Conservation (phyloP, 352 stramenopile species). For the Phytophthora colocasiae region DNA sequence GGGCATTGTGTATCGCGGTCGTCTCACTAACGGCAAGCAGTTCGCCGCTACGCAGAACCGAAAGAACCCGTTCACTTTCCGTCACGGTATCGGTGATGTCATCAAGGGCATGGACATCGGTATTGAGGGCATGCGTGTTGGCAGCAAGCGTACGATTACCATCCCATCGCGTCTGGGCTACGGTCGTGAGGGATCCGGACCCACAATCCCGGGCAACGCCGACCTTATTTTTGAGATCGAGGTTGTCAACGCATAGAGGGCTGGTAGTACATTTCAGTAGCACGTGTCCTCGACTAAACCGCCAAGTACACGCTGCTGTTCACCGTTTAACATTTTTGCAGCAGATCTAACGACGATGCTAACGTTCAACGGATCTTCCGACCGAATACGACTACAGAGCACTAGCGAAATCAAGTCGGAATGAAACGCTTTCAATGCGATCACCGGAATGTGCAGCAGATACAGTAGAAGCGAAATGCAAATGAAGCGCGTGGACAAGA, state of each 20-base stretch:
- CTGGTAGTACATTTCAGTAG: slow-evolving; percentile 3
- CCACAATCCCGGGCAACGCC: slow-evolving; percentile 91
- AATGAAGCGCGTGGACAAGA: slow-evolving; percentile 6
- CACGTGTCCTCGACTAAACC: slow-evolving; percentile 6
- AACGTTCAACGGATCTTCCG: slow-evolving; percentile 3
- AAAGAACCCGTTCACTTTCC: slow-evolving; percentile 88
- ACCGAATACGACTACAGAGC: not conserved
- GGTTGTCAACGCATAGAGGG: slow-evolving; percentile 67
- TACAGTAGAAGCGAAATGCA: not conserved
- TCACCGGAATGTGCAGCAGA: slow-evolving; percentile 2
- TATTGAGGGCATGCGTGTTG: slow-evolving; percentile 89
- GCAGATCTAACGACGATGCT: not conserved
- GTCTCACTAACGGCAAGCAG: slow-evolving; percentile 85
- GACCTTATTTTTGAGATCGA: slow-evolving; percentile 96
- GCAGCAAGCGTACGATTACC: slow-evolving; percentile 92
- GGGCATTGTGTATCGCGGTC: slow-evolving; percentile 84
- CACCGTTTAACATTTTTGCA: slow-evolving; percentile 19
- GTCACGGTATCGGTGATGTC: slow-evolving; percentile 88
- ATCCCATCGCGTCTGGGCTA: slow-evolving; percentile 96
- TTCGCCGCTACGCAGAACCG: slow-evolving; percentile 85
- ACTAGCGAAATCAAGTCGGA: slow-evolving; percentile 12
- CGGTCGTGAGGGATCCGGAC: slow-evolving; percentile 79
- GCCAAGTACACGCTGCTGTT: slow-evolving; percentile 11
- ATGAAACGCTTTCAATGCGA: not conserved
- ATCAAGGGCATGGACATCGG: slow-evolving; percentile 97